Evolutionary conservation across 306 rosid genomes (phyloP).

Genomic region (Trifolium subterraneum): DNA sequence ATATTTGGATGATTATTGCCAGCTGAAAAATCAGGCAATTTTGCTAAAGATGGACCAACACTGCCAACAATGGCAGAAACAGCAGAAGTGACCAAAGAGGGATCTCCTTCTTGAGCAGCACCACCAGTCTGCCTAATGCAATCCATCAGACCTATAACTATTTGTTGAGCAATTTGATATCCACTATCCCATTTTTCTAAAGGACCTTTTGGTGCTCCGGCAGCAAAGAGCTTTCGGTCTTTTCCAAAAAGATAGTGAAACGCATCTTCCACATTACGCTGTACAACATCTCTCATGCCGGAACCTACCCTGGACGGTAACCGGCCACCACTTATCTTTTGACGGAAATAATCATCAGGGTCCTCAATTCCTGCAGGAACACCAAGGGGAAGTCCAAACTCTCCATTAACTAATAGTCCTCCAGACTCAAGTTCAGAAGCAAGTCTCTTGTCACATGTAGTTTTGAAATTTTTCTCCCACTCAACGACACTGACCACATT

Average conservation of each 20-base stretch:
- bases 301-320: slow-evolving; percentile 71
- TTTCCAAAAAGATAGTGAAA: slow-evolving; percentile 64
- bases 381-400: slow-evolving; percentile 78
- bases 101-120: slow-evolving; percentile 99
- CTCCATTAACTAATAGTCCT: slow-evolving; percentile 74
- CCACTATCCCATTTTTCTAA: slow-evolving; percentile 86
- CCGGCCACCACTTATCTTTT: slow-evolving; percentile 85
- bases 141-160: slow-evolving; percentile 75
- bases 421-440: slow-evolving; percentile 82
- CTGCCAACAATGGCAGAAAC: slow-evolving; percentile 82
- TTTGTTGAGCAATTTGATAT: slow-evolving; percentile 78
- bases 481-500: slow-evolving; percentile 65
- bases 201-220: slow-evolving; percentile 63
- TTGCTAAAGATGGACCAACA: slow-evolving; percentile 68
- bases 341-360: slow-evolving; percentile 87
- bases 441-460: slow-evolving; percentile 76
- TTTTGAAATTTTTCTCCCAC: slow-evolving; percentile 89
- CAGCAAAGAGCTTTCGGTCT: slow-evolving; percentile 71
- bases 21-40: slow-evolving; percentile 62
- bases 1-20: slow-evolving; percentile 58
- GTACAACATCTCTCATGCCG: slow-evolving; percentile 85
- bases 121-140: slow-evolving; percentile 96
- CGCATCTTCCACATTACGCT: slow-evolving; percentile 70
- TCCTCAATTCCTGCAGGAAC: slow-evolving; percentile 90
- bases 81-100: slow-evolving; percentile 90